A percentile compares a stretch with the other conserved stretches of the same genome.
These are phyloP conservation scores for Fusarium pininemorale DNA, from an alignment of 2,329 filamentous ascomycete species.

Conservation along the genomic window DNA sequence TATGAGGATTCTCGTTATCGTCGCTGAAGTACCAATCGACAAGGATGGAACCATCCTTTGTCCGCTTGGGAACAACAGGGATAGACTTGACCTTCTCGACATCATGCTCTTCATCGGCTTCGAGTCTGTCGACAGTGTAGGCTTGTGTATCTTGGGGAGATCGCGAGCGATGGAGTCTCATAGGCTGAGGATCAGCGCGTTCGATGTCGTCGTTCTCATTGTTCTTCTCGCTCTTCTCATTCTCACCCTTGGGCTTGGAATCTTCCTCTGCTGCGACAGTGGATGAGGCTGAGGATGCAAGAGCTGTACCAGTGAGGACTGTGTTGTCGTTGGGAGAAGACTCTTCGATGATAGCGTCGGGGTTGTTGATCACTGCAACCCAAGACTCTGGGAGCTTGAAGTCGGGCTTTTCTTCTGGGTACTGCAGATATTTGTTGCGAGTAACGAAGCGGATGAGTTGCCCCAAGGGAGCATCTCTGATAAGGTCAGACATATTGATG, in stretches of 20 bases:
- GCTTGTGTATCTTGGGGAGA: constrained; percentile 34
- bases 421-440: constrained; percentile 61
- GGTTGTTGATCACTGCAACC: constrained; percentile 48
- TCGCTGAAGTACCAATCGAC: constrained; percentile 66
- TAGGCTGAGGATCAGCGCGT: constrained; percentile 2
- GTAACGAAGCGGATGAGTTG: constrained; percentile 66
- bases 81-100: constrained; percentile 57
- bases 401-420: constrained; percentile 66
- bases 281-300: constrained; percentile 38
- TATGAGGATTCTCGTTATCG: constrained; percentile 64
- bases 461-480: constrained; percentile 67
- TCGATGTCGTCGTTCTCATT: constrained; percentile 25
- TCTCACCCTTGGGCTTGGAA: constrained; percentile 17
- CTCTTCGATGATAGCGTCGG: constrained; percentile 33
- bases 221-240: constrained; percentile 7
- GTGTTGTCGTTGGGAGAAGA: constrained; percentile 6
- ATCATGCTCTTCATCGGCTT: constrained; percentile 47
- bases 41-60: constrained; percentile 60
- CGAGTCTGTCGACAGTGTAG: constrained; percentile 31
- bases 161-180: constrained; percentile 39
- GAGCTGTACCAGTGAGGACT: constrained; percentile 19
- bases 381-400: constrained; percentile 60
- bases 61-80: constrained; percentile 59
- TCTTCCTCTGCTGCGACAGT: constrained; percentile 31
- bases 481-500: constrained; percentile 43